phyloP scores from a whole-genome alignment of 768 basidiomycete genomes.

The Rhizopogon rudus region DNA sequence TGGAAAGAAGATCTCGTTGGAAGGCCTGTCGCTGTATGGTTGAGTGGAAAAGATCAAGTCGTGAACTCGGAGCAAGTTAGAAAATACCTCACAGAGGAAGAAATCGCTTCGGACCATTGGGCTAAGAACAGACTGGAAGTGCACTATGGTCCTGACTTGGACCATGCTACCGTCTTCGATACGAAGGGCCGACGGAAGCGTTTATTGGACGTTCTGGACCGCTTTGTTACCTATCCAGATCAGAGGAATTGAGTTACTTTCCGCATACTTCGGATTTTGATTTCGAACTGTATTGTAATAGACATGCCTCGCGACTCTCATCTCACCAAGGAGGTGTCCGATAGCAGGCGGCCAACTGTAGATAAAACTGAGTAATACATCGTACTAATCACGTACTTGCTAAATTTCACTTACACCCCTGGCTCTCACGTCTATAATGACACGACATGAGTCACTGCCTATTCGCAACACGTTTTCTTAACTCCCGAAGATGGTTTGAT shows the following conservation, averaged over 20 bases:
- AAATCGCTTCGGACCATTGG: conserved; percentile 20
- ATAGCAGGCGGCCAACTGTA: no score
- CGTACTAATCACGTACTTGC: no score
- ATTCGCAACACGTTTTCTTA: no score
- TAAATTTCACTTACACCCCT: no score
- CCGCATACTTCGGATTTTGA: not conserved
- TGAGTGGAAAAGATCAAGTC: conserved; percentile 39
- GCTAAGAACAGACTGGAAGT: conserved; percentile 30
- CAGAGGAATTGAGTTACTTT: conserved; percentile 1
- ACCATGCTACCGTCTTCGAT: conserved; percentile 39
- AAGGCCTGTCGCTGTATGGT: conserved; percentile 27
- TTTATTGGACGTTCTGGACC: conserved; percentile 25
- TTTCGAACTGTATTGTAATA: not conserved
- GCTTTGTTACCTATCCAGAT: conserved; percentile 19
- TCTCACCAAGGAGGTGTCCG: no score
- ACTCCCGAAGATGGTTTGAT: no score
- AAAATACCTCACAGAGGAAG: conserved; percentile 34
- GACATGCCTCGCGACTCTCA: no score
- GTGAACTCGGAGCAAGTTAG: conserved; percentile 34
- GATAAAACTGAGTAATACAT: no score
- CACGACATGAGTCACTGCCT: no score
- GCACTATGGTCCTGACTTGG: conserved; percentile 32
- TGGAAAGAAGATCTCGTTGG: conserved; percentile 52
- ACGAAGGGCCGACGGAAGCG: conserved; percentile 17
- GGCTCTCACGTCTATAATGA: no score